Base-by-base conservation (phyloP, 2,329 filamentous ascomycete species). In the Aspergillus unguis region DNA sequence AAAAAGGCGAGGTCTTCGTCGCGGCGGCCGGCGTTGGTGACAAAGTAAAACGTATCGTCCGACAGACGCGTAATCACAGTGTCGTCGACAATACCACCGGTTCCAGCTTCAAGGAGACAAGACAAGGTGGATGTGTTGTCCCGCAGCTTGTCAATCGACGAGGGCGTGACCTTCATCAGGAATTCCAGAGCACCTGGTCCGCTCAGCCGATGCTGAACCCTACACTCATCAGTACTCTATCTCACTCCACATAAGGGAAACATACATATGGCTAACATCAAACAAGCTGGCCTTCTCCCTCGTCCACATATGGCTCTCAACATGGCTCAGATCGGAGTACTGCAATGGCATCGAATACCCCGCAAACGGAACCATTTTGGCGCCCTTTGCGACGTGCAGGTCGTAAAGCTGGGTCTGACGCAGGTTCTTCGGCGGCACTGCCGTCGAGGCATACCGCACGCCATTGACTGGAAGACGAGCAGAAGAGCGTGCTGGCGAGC, bases 301-400 rank as follows among this genome's bases (percentile, higher is more conserved):
- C 11, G 94, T 97, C 81, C 92, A 96, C 64, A 85, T 81, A 77
- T 97, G 94, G 48, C 90, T 95, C 56, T 91, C 88, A 61, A 83
- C 80, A 58, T 96, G 87, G 62, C 87, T 86, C 60, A 88, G 80
- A 60, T 85, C 82, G 32, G 80, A 74, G 77, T 97, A 99, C 72
- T 94, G 88, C 41, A 99, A 85, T 6, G 94, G 94, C 90, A 99
- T 96, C 62, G 83, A 80, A 76, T 86, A 96, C 61, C 90, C 91
- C 58, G 89, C 92, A 74, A 96, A 99, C n/a, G 90, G 89, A 45
- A 96, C 92, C 84, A 97, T 94, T 76, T 95, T 96, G 61, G 82
- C 94, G 61, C 90, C 90, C 67, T 89, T 79, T 53, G 83, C 80
- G 57, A 92, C 66, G 71, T 95, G 88, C 25, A 95, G 77, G 63